Conservation (phyloP, 2,329 filamentous ascomycete genomes). For the Setomelanomma holmii region DNA sequence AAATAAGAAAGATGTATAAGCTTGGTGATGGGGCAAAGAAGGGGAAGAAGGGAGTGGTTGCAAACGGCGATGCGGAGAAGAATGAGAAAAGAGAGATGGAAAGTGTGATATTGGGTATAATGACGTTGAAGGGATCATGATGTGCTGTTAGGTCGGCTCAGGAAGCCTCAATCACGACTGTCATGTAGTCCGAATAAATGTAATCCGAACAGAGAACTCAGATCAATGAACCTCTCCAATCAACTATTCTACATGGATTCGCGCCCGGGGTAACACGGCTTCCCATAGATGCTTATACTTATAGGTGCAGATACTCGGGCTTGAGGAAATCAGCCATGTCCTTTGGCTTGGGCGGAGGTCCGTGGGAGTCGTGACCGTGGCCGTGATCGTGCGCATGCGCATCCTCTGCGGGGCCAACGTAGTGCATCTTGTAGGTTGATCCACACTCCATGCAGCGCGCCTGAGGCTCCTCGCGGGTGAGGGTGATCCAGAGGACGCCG, state of each 20-base stretch:
- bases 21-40: slow-evolving; percentile 63
- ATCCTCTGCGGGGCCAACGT: slow-evolving; percentile 83
- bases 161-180: no score
- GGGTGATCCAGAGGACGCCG: slow-evolving; percentile 85
- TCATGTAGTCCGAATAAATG: no score
- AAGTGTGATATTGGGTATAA: slow-evolving; percentile 73
- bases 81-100: slow-evolving; percentile 67
- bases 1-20: slow-evolving; percentile 87
- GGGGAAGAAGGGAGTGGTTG: slow-evolving; percentile 42
- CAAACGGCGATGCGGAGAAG: slow-evolving; percentile 39
- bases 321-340: slow-evolving; percentile 96
- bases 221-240: slow-evolving; percentile 28
- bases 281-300: slow-evolving; percentile 23
- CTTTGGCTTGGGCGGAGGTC: slow-evolving; percentile 70
- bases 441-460: slow-evolving; percentile 98
- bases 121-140: slow-evolving; percentile 73
- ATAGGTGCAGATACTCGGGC: slow-evolving; percentile 85
- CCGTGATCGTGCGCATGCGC: slow-evolving; percentile 65
- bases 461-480: slow-evolving; percentile 86
- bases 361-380: slow-evolving; percentile 57
- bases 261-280: slow-evolving; percentile 38
- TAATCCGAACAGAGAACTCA: neutral
- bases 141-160: neutral
- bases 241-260: slow-evolving; percentile 45
- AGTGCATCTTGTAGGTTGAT: slow-evolving; percentile 97